Evolutionary conservation across 192 early-diverging fungal genomes (phyloP).

Genomic region (Podila verticillata): DNA sequence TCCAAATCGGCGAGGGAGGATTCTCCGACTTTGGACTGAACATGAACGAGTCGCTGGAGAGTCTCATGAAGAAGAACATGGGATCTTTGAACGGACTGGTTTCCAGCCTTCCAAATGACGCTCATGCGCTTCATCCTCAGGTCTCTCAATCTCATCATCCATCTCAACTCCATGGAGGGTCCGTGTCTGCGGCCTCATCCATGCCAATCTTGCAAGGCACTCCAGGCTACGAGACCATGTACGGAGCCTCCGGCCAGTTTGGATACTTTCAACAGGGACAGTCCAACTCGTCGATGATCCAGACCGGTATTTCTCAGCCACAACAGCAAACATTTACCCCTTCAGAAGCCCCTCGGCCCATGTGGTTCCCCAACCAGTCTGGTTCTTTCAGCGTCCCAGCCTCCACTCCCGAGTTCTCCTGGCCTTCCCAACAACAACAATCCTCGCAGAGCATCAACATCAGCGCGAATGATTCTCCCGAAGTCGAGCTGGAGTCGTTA

Average conservation of each 20-base stretch:
- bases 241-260: neutral
- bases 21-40: constrained; percentile 16
- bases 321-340: constrained; percentile 1
- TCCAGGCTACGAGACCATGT: neutral
- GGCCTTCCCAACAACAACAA: constrained; percentile 3
- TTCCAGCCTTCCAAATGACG: neutral
- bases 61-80: constrained; percentile 40
- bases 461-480: constrained; percentile 29
- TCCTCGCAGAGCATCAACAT: constrained; percentile 37
- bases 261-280: constrained; percentile 11
- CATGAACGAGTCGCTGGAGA: constrained; percentile 27
- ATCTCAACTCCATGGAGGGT: neutral
- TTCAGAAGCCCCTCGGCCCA: neutral
- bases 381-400: constrained; percentile 21
- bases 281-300: neutral
- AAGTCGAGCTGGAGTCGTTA: constrained; percentile 9
- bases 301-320: neutral
- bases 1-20: neutral
- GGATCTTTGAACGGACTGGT: constrained; percentile 10
- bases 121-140: neutral
- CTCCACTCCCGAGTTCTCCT: neutral
- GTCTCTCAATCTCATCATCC: neutral
- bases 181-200: neutral
- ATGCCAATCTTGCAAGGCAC: neutral
- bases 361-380: constrained; percentile 35